These are phyloP conservation scores for Hortiboletus flavorubellus DNA, from an alignment of 768 basidiomycete genomes.

Conservation along the genomic window DNA sequence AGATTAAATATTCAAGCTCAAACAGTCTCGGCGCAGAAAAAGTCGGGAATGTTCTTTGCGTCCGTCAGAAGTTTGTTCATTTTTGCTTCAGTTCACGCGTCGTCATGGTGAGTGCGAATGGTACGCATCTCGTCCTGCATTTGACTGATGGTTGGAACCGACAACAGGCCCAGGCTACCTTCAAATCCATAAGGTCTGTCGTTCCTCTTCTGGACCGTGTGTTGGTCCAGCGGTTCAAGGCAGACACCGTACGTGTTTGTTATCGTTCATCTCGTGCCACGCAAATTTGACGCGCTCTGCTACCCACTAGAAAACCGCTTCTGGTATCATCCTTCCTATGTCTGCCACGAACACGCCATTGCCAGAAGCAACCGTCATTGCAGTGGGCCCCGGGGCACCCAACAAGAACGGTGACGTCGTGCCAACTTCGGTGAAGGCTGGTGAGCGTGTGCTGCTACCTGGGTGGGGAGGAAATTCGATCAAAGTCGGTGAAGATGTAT, in stretches of 20 bases:
- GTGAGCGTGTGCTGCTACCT: constrained; percentile 90
- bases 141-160: not conserved
- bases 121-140: not conserved
- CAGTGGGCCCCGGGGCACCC: constrained; percentile 91
- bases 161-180: constrained; percentile 81
- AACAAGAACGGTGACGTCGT: constrained; percentile 78
- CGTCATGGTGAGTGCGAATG: constrained; percentile 27
- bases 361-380: constrained; percentile 96
- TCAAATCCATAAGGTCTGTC: constrained; percentile 91
- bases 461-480: constrained; percentile 96
- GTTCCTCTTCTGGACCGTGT: constrained; percentile 94
- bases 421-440: constrained; percentile 76
- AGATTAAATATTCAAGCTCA: too few species aligned
- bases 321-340: constrained; percentile 93
- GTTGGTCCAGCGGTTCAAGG: constrained; percentile 95
- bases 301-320: constrained; percentile 83
- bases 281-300: not conserved
- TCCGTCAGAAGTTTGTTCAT: too few species aligned
- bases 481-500: constrained; percentile 94
- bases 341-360: constrained; percentile 81
- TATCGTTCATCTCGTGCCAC: not conserved
- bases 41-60: constrained; percentile 8
- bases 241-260: constrained; percentile 74
- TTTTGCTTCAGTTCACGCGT: constrained; percentile 12
- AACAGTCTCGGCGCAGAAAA: constrained; percentile 12